Evolutionary conservation across 2,329 filamentous ascomycete genomes (phyloP), one percentile per base, ranked within the genome.

Genomic region (Falciphora oryzae): DNA sequence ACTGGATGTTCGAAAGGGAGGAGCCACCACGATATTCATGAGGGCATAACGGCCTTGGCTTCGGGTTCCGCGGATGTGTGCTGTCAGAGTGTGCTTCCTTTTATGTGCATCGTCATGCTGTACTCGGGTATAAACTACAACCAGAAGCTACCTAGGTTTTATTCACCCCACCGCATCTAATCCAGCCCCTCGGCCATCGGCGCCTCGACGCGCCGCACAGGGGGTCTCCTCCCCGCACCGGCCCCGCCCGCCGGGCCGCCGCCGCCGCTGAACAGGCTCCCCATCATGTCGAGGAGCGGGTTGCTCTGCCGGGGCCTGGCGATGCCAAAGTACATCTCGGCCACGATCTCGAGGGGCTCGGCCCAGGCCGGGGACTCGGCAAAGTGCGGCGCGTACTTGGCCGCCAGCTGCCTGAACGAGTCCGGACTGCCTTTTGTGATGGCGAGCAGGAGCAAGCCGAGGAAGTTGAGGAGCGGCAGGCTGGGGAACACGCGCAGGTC

Each of bases 231-330:
- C 31, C 74, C 69, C 28, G 76, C 65, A 22, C 66, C 81, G n/a
- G 83, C 84, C 25, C 79, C 81, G 65, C 81, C 81, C 29, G 81
- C 84, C 10, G 79, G 82, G 64, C 81, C 81, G 28, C 83, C 85
- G 8, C 87, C 89, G 27, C 92, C 92, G 61, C 93, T 93, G 72
- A 99, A 91, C 82, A 99, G 86, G 67, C 88, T 93, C 61, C 93
- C 93, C 91, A 99, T 96, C 93, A 99, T 98, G 75, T 99, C 95
- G 77, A 98, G 87, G 76, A 99, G 81, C 3, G 93, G 93, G 76
- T 98, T 98, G 68, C 89, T 90, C 80, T 97, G 92, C 72, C 90
- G 85, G 60, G 93, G 94, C 73, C 93, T 89, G 79, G 88, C 86
- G 75, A 99, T 96, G 50, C 88, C 88, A 78, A 99, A 99, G 81